Evolutionary conservation across 495 filamentous ascomycete species (phyloP), one percentile per base, ranked within the genome.

Genomic region (Xylaria cubensis): DNA sequence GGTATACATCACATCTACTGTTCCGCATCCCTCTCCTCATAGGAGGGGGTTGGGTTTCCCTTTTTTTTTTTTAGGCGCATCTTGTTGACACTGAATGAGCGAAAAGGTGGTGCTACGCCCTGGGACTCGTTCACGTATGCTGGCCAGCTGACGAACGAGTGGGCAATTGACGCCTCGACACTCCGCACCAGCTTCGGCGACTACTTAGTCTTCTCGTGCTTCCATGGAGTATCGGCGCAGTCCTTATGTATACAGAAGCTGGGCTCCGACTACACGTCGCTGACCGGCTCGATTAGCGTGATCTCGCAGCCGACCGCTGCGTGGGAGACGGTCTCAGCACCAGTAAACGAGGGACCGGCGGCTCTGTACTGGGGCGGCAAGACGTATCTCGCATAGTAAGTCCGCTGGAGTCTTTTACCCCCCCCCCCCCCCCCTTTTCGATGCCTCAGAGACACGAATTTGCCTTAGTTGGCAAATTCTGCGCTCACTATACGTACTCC

Each of bases 281-380:
- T 81, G 21, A 77, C 73, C 8, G 80, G 80, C 32, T 69, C 53
- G n/a, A 79, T 79, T 65, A 50, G 64, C 15, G 72, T 76, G 4
- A 83, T 89, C 65, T 84, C 80, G 5, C 78, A 84, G 39, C 87
- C 87, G 0, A 81, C 80, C 1, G 67, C 80, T 4, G 34, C 78
- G 15, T 89, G 86, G 82, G 87, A 89, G 67, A 82, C 79, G 0
- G 84, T 86, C 19, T 82, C 82, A 1, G 84, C 85, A 13, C 84
- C 86, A 21, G 85, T 89, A 34, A 88, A 88, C 63, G 89, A 89
- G 64, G 88, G 88, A 17, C 84, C 88, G 48, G 83, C 84, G 12
- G 84, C 85, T 70, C 74, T 81, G 50, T 85, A 79, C 68, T 80
- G 80, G n/a, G 79, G 79, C 67, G 86, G 85, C 10, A 81, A 79